These are phyloP conservation scores for Aspergillus hancockii DNA, from an alignment of 495 filamentous ascomycete genomes.

Conservation along the genomic window DNA sequence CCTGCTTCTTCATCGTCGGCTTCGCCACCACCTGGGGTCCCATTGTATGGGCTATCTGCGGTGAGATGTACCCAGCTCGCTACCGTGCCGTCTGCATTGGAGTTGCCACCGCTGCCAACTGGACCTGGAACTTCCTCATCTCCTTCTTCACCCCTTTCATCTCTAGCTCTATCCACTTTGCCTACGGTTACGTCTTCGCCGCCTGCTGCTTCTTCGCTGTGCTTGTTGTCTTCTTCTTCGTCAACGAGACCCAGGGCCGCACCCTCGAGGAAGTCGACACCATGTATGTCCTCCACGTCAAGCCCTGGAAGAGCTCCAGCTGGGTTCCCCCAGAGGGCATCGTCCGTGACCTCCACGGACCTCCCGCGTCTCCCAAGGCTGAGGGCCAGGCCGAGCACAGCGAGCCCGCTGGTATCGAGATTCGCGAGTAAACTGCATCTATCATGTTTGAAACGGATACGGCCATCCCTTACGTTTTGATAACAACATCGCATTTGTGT, in stretches of 20 bases:
- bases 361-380: conserved; percentile 12
- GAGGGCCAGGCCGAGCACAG: conserved; percentile 21
- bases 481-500: background rate
- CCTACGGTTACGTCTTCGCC: conserved; percentile 81
- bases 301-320: conserved; percentile 62
- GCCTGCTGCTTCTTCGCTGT: conserved; percentile 64
- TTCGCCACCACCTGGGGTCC: conserved; percentile 78
- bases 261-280: conserved; percentile 81
- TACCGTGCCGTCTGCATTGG: conserved; percentile 77
- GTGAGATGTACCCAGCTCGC: conserved; percentile 78
- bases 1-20: conserved; percentile 67
- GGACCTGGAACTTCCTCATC: conserved; percentile 89
- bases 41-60: conserved; percentile 77
- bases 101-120: conserved; percentile 78
- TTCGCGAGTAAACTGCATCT: conserved; percentile 22
- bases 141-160: conserved; percentile 84
- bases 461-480: conserved; percentile 1
- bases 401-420: conserved; percentile 18
- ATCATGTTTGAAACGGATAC: background rate
- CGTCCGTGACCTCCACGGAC: conserved; percentile 33
- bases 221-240: conserved; percentile 75
- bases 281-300: conserved; percentile 74
- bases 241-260: conserved; percentile 68
- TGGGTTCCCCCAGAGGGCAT: conserved; percentile 58
- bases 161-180: conserved; percentile 64